Percentiles rank a stretch among this genome's conserved stretches.
phyloP scores from a whole-genome alignment of 1,284 basidiomycete species.

The Malassezia arunalokei region DNA sequence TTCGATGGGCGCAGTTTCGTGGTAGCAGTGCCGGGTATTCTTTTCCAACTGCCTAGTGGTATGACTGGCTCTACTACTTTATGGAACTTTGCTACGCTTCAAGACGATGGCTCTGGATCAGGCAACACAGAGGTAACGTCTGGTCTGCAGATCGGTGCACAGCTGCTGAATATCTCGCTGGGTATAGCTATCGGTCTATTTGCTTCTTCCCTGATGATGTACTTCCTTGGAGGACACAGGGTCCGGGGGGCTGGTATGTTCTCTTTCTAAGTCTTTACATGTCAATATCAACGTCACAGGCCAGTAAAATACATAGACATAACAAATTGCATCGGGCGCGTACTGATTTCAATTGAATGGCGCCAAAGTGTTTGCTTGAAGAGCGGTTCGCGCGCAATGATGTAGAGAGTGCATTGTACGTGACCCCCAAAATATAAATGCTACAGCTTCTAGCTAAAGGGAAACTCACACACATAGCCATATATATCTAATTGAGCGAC shows the following conservation, averaged over 20 bases:
- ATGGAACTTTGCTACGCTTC: not conserved
- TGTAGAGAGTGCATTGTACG: too few species aligned
- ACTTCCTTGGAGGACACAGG: conserved; percentile 31
- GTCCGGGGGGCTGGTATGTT: conserved; percentile 33
- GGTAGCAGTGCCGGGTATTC: conserved; percentile 55
- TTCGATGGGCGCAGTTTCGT: conserved; percentile 67
- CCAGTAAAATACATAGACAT: too few species aligned
- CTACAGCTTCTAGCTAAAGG: too few species aligned
- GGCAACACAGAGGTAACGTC: conserved; percentile 7
- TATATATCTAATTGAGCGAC: too few species aligned
- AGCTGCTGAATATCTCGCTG: conserved; percentile 38
- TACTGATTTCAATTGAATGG: too few species aligned
- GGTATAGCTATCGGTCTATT: conserved; percentile 44
- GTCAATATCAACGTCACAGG: not conserved
- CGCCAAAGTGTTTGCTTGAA: too few species aligned
- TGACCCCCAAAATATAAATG: too few species aligned
- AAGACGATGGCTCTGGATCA: not conserved
- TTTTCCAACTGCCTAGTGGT: conserved; percentile 77
- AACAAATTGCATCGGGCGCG: too few species aligned
- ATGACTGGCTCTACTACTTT: conserved; percentile 44
- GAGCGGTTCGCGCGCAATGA: too few species aligned
- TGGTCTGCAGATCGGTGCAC: conserved; percentile 22
- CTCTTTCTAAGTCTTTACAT: conserved; percentile 24
- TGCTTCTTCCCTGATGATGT: conserved; percentile 34
- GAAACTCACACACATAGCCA: too few species aligned